A percentile compares a stretch with the other conserved stretches of the same genome.
phyloP scores from a whole-genome alignment of 345 rosid genomes.

The thale cress (Arabidopsis thaliana) region TAIR10.1 NC_003074.8:6196501-6197000 shows the following conservation, averaged over 20 bases:
- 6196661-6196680: constrained; percentile 69
- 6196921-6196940: constrained; percentile 93
- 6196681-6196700: constrained; percentile 89
- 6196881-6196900: constrained; percentile 98
- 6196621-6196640: constrained; percentile 91
- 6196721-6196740: constrained; percentile 85
- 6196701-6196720: constrained; percentile 87
- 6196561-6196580: constrained; percentile 59
- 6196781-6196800: constrained; percentile 71
- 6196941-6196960: constrained; percentile 84
- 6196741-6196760: constrained; percentile 78
- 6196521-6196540: constrained; percentile 53
- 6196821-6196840: constrained; percentile 72
- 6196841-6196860: constrained; percentile 88
- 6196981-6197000: constrained; percentile 85
- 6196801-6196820: constrained; percentile 69
- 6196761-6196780: constrained; percentile 78
- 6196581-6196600: constrained; percentile 74
- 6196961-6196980: constrained; percentile 82
- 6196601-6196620: constrained; percentile 68
- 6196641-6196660: constrained; percentile 75
- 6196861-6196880: constrained; percentile 93
- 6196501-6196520: constrained; percentile 53
- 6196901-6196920: constrained; percentile 80
- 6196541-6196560: constrained; percentile 75